Base-by-base conservation (phyloP, 2,329 filamentous ascomycete genomes). In the Sphaerulina populicola region DNA sequence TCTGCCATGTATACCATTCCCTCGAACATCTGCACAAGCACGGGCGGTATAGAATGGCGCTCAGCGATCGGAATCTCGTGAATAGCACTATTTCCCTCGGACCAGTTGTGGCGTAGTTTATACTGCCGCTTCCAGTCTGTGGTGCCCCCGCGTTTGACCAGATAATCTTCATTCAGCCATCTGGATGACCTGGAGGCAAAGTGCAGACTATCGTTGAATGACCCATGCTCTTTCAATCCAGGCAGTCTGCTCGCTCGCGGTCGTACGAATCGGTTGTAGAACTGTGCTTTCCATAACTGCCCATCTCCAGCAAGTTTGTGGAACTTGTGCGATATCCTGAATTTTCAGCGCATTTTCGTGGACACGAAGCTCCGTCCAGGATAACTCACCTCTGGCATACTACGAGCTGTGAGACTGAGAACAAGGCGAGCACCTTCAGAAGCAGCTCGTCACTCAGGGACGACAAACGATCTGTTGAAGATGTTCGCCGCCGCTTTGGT, bases 101-200 rank as follows among this genome's bases (percentile, higher is more conserved):
- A 80, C 93, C 93, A 97, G 70, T 97, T 97, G 66, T 95, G 86
- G 41, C 87, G 79, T 44, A 96, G 74, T 62, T 85, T 88, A 69
- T 94, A 97, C 62, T 93, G 86, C 55, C 80, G 78, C 72, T 94
- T 94, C 90, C 90, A 96, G 64, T 93, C 80, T 42, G 79, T 82
- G 15, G 70, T 63, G 5, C 65, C 68, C 10, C 74, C 74, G 52
- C 71, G 69, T 49, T 69, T 71, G 18, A 85, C 75, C 6, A 79
- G 64, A 53, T 77, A 74, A 35, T 77, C 72, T 55, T 85, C 79
- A 45, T 82, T 78, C 31, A 81, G 67, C 81, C 81, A 84, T 65
- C 74, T 77, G 10, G 79, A 78, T 7, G 77, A 63, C 49, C 73
- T 77, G 3, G 77, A 78, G 1, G 77, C 77, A 57, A 78, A 81